Percentiles rank a stretch among this genome's conserved stretches.
Conservation (phyloP, 169 alveolate genomes). For the Cystoisospora suis region DNA sequence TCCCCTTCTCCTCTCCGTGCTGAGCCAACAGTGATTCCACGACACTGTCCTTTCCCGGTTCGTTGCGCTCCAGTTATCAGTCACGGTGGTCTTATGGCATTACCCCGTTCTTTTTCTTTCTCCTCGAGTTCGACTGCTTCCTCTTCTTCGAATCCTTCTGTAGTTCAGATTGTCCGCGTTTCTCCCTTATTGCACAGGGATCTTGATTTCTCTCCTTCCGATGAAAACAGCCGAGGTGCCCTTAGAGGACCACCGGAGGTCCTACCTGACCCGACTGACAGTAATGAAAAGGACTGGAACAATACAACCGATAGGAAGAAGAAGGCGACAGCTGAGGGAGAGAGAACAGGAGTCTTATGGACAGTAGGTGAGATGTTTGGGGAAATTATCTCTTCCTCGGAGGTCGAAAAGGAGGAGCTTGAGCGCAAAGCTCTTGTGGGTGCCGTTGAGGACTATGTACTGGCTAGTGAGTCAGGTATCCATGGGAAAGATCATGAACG, state of each 20-base stretch:
- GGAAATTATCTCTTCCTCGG: not conserved
- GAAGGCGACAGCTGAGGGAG: constrained; percentile 26
- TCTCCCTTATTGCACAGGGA: too few species aligned
- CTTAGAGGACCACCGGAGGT: too few species aligned
- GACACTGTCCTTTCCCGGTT: constrained; percentile 53
- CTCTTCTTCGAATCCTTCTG: not conserved
- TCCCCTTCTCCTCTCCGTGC: too few species aligned
- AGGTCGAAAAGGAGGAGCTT: constrained; percentile 10
- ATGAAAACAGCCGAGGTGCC: too few species aligned
- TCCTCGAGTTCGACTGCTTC: not conserved
- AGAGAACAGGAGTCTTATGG: constrained; percentile 29
- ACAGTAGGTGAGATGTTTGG: constrained; percentile 50
- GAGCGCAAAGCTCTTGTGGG: not conserved
- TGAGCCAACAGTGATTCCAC: too few species aligned
- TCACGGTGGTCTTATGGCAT: constrained; percentile 44
- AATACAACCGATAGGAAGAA: too few species aligned
- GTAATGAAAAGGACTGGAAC: too few species aligned
- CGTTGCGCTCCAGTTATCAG: constrained; percentile 57
- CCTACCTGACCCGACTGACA: too few species aligned
- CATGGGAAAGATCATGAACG: too few species aligned
- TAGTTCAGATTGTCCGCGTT: not conserved
- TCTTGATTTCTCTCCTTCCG: too few species aligned
- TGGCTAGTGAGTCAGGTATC: too few species aligned
- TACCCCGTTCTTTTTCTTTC: constrained; percentile 9
- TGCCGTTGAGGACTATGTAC: not conserved